A percentile compares a stretch with the other conserved stretches of the same genome.
phyloP scores from a whole-genome alignment of 1,284 basidiomycete species.

The Pulchroboletus neoregius region DNA sequence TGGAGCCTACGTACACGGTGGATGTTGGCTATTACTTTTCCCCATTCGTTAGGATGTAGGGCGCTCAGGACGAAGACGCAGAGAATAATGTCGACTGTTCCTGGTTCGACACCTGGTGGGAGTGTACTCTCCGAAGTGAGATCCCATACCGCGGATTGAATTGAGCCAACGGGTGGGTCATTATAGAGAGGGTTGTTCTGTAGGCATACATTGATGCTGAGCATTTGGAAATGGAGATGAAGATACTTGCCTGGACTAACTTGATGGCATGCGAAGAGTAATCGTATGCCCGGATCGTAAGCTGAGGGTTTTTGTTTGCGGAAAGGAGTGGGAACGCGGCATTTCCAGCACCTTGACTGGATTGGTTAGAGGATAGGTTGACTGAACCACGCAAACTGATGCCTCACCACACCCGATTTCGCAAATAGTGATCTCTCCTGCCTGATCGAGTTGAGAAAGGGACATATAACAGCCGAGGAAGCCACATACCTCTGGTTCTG shows the following conservation, averaged over 20 bases:
- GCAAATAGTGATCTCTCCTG: slow-evolving; percentile 70
- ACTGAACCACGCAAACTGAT: neutral
- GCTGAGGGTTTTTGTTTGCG: slow-evolving; percentile 77
- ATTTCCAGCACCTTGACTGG: slow-evolving; percentile 77
- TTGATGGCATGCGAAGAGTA: slow-evolving; percentile 88
- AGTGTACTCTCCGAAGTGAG: slow-evolving; percentile 61
- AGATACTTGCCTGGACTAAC: slow-evolving; percentile 69
- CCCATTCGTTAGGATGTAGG: slow-evolving; percentile 92
- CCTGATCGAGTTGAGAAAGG: slow-evolving; percentile 41
- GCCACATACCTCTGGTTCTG: slow-evolving; percentile 57
- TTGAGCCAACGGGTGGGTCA: slow-evolving; percentile 62
- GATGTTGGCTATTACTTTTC: slow-evolving; percentile 79
- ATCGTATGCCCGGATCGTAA: slow-evolving; percentile 81
- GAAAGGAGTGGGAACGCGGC: slow-evolving; percentile 87
- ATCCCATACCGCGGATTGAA: slow-evolving; percentile 90
- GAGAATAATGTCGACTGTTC: slow-evolving; percentile 82
- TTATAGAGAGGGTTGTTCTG: slow-evolving; percentile 71
- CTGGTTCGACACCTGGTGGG: slow-evolving; percentile 62
- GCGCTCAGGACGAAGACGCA: slow-evolving; percentile 95
- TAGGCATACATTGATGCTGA: neutral
- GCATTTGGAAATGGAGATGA: neutral
- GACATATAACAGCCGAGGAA: neutral
- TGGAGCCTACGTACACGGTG: slow-evolving; percentile 51
- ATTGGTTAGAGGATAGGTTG: slow-evolving; percentile 6
- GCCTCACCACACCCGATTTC: slow-evolving; percentile 82